Conservation (phyloP, 1,284 basidiomycete species). For the Cystobasidiaceae sp. region DNA sequence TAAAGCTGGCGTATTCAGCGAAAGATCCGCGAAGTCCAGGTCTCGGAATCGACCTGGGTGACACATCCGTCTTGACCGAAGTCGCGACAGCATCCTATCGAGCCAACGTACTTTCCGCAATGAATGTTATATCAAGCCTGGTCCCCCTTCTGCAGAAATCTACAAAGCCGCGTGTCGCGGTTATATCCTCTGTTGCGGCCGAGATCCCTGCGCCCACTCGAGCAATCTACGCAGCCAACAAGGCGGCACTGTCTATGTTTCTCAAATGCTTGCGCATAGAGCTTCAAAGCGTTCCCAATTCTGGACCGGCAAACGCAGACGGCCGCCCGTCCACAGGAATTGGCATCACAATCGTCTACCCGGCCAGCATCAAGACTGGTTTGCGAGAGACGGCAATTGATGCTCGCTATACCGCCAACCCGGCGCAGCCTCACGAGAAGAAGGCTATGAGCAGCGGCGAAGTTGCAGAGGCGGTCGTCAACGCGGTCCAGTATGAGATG, state of each 20-base stretch:
- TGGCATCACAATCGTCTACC: conserved; percentile 23
- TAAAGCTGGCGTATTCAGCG: not conserved
- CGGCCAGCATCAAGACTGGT: conserved; percentile 28
- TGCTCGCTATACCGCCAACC: not conserved
- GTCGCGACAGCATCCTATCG: conserved; percentile 2
- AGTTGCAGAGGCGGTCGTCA: conserved; percentile 10
- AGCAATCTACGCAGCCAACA: conserved; percentile 28
- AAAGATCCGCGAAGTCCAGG: not conserved
- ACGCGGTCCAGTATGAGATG: not conserved
- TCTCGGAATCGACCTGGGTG: not conserved
- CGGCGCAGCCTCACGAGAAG: not conserved
- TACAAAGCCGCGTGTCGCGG: not conserved
- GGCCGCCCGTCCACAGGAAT: not conserved
- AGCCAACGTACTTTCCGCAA: conserved; percentile 16
- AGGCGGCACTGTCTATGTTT: conserved; percentile 22
- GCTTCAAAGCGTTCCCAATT: conserved; percentile 1
- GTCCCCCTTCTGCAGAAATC: conserved; percentile 12
- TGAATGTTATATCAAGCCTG: not conserved
- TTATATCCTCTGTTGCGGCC: conserved; percentile 23
- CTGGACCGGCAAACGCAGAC: not conserved
- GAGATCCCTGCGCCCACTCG: conserved; percentile 31
- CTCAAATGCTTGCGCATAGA: conserved; percentile 18
- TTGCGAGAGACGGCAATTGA: conserved; percentile 11
- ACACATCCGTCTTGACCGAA: not conserved
- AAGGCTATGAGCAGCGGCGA: conserved; percentile 4